Evolutionary conservation across 2,329 filamentous ascomycete genomes (phyloP), one percentile per base, ranked within the genome.

Genomic region (Bertia moriformis): DNA sequence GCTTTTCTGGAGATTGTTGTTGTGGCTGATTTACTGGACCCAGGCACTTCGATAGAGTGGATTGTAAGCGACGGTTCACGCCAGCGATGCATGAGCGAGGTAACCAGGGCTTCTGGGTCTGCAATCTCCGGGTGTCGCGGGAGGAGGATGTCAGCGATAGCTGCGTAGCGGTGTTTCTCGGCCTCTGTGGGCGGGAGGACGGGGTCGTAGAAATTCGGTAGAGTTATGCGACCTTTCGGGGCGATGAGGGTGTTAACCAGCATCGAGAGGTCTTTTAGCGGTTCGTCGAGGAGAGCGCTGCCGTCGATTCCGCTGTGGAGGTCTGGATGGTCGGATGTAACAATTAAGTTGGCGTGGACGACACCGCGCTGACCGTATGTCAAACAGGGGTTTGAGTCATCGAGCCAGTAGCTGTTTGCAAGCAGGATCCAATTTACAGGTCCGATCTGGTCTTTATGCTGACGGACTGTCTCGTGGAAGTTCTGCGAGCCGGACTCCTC

Each of bases 341-440:
- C 78, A 44, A 87, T 82, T 4, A 98, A 71, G 0, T 86, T 94
- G 4, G 88, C 89, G 54, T 96, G 89, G 15, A 98, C 79, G 18
- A 98, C 89, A 18, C 91, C 91, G 37, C 91, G 77, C 4, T 96
- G 69, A 1, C 91, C 91, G 45, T 98, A 98, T 0, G 91, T 98
- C 41, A 98, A 63, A 54, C 91, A 98, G 0, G 91, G 91, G 2
- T 93, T 87, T 47, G 93, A 82, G 51, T 98, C 89, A 52, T 96
- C 87, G 1, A 98, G 69, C 91, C 91, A 98, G 63, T 98, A 98
- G 59, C 88, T 95, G 64, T 98, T 98, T 17, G 91, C 89, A 24
- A 98, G 66, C 20, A 98, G 64, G 40, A 98, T 91, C 66, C 91
- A 96, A 58, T 98, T 89, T 2, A 98, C 78, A 7, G 84, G 69